Conservation (phyloP, 257 asterid genomes). For the Nicotiana noctiflora region DNA sequence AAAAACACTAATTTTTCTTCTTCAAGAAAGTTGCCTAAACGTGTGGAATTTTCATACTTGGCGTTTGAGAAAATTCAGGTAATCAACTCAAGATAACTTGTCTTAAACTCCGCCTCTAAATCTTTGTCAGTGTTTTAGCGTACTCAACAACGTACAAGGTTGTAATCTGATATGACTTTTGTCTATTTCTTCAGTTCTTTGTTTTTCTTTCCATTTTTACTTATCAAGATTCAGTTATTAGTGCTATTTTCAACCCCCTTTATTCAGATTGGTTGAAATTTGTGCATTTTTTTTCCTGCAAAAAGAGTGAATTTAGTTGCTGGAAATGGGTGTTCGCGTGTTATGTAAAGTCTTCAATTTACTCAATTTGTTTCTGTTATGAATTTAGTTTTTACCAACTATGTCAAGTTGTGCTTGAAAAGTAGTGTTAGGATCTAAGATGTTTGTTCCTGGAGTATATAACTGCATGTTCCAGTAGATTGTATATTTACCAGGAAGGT, state of each 20-base stretch:
- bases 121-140: neutral
- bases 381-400: neutral
- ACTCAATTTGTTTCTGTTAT: neutral
- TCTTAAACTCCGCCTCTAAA: neutral
- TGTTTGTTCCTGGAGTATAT: neutral
- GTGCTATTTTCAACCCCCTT: neutral
- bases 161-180: neutral
- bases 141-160: neutral
- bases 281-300: neutral
- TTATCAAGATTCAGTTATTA: neutral
- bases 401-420: neutral
- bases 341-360: neutral
- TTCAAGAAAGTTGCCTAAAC: slow-evolving; percentile 7
- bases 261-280: neutral
- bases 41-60: slow-evolving; percentile 7
- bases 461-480: neutral
- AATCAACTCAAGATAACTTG: neutral
- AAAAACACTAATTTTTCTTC: neutral
- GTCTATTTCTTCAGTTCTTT: neutral
- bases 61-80: slow-evolving; percentile 15
- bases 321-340: neutral
- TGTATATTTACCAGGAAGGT: neutral
- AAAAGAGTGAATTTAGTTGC: neutral
- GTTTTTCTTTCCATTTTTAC: neutral
- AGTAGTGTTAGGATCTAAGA: neutral